These are phyloP conservation scores for Candida frijolesensis DNA, from an alignment of 1,139 yeast genomes.

Conservation along the genomic window DNA sequence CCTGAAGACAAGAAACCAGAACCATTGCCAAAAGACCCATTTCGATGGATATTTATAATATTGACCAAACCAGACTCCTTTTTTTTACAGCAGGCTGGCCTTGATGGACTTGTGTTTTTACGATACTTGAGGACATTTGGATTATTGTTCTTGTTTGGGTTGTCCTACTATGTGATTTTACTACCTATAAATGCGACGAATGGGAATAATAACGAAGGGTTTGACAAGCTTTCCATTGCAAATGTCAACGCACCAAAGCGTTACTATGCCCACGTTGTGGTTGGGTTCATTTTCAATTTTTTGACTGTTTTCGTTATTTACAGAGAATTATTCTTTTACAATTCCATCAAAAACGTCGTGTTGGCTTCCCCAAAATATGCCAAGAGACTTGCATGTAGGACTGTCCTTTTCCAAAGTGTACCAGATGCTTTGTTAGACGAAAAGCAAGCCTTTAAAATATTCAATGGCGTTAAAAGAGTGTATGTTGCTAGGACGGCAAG, in stretches of 20 bases:
- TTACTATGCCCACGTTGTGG: conserved; percentile 83
- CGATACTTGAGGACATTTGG: conserved; percentile 56
- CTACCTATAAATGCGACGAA: conserved; percentile 67
- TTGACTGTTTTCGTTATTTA: conserved; percentile 68
- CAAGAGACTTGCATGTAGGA: conserved; percentile 69
- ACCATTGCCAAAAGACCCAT: conserved; percentile 61
- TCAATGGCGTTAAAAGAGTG: conserved; percentile 74
- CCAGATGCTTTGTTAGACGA: conserved; percentile 70
- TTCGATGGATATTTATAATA: conserved; percentile 62
- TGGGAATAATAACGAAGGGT: conserved; percentile 60
- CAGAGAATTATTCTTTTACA: conserved; percentile 79
- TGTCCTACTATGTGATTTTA: conserved; percentile 54
- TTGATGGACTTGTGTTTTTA: conserved; percentile 73
- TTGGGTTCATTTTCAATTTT: conserved; percentile 81
- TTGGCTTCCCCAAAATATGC: conserved; percentile 82
- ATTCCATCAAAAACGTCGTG: conserved; percentile 78
- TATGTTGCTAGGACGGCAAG: conserved; percentile 73
- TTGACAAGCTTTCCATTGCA: conserved; percentile 77
- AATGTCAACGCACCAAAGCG: conserved; percentile 61
- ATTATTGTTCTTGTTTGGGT: conserved; percentile 39
- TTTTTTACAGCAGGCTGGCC: conserved; percentile 69
- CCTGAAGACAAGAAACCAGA: conserved; percentile 64
- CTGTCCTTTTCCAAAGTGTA: conserved; percentile 78
- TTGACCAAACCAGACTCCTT: conserved; percentile 64
- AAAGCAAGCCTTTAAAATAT: conserved; percentile 56